Evolutionary conservation across 2,329 filamentous ascomycete species (phyloP), one percentile per base, ranked within the genome.

Genomic region (Talaromyces verruculosus): DNA sequence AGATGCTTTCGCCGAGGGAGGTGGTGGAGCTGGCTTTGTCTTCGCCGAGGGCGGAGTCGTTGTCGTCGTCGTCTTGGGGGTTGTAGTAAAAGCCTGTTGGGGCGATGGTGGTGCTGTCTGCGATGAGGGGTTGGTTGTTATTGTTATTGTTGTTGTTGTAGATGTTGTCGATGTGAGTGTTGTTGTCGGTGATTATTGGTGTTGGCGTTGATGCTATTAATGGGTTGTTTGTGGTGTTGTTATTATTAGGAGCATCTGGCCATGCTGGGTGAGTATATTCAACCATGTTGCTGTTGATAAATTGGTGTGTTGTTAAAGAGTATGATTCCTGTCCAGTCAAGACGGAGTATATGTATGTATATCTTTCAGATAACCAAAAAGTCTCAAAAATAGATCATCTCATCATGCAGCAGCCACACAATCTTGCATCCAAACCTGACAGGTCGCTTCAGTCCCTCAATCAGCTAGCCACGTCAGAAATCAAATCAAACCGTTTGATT

Each of bases 41-140:
- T 19, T 67, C 65, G 37, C 61, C 61, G 3, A 67, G 61, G 19
- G 65, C 61, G 5, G 65, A 67, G 43, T 67, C 65, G 45, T 63
- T 62, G 61, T 67, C 65, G 55, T 67, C 61, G 57, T 61, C 55
- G 30, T 45, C 45, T 19, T 43, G 22, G 17, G 35, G n/a, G 41
- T 45, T 33, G n/a, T 61, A 65, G 47, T 35, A 65, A 22, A 45
- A 65, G 47, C 45, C 64, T 11, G 6, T 19, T 13, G 47, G 25
- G 6, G 57, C 35, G 33, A 53, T 51, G 45, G 60, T 51, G 6
- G 60, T 62, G 45, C 45, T 62, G 33, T 62, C 43, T 51, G 45
- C 60, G 13, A 62, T 8, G 60, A 62, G 60, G 33, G 39, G 53
- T 10, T 58, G 28, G 35, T 58, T 43, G 35, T 59, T 41, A 22